A percentile compares a stretch with the other conserved stretches of the same genome.
Evolutionary conservation across 1,139 yeast genomes (phyloP).

Genomic region (Hyphopichia burtonii): DNA sequence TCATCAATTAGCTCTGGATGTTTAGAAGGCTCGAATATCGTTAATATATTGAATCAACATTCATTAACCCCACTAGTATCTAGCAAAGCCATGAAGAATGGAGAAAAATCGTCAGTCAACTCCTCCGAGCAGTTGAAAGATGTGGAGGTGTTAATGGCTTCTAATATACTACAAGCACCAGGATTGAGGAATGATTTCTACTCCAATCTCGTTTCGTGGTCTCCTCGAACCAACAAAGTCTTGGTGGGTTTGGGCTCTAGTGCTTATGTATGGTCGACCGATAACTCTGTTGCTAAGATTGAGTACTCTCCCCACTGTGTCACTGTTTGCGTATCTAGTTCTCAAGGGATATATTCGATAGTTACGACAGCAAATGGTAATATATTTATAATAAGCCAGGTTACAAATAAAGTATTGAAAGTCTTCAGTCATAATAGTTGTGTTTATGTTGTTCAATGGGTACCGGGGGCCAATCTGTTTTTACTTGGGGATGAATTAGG

Average conservation of each 20-base stretch:
- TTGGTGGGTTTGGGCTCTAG: conserved; percentile 68
- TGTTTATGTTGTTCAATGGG: conserved; percentile 66
- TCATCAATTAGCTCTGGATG: neutral
- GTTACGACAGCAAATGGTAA: conserved; percentile 49
- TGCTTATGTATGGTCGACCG: conserved; percentile 68
- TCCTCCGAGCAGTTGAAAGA: neutral
- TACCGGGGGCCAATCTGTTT: conserved; percentile 41
- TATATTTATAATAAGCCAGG: conserved; percentile 22
- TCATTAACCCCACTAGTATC: too few species aligned
- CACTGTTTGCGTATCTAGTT: conserved; percentile 10
- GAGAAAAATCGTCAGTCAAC: neutral
- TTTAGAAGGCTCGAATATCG: too few species aligned
- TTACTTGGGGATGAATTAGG: conserved; percentile 75
- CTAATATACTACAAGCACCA: conserved; percentile 61
- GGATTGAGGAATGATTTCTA: conserved; percentile 78
- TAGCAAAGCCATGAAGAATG: neutral
- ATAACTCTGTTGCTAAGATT: conserved; percentile 35
- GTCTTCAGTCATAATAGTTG: conserved; percentile 23
- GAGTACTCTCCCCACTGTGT: neutral
- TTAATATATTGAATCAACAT: too few species aligned
- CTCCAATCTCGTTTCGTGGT: conserved; percentile 77
- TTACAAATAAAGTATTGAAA: conserved; percentile 9
- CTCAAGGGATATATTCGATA: conserved; percentile 46
- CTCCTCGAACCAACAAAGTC: conserved; percentile 47
- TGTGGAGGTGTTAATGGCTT: neutral